These are phyloP conservation scores for Populus hybrid DNA, from an alignment of 441 rosid genomes.

Conservation along the genomic window DNA sequence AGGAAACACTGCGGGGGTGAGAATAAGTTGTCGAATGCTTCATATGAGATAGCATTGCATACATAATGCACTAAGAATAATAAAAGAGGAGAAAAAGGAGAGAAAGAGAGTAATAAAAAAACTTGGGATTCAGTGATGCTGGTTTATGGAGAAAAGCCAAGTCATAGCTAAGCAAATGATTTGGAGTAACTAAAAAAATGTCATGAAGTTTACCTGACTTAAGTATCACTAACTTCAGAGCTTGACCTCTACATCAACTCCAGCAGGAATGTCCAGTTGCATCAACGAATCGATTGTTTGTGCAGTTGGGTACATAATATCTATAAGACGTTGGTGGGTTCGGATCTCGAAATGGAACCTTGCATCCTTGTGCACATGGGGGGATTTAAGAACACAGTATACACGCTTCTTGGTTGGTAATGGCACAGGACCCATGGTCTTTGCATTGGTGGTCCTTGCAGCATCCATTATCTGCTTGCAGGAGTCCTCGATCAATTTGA, in stretches of 20 bases:
- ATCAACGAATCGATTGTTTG: slow-evolving; percentile 90
- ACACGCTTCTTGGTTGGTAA: slow-evolving; percentile 88
- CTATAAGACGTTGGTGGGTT: slow-evolving; percentile 92
- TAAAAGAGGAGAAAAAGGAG: neutral
- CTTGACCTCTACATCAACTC: slow-evolving; percentile 95
- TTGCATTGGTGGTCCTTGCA: slow-evolving; percentile 78
- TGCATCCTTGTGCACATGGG: slow-evolving; percentile 98
- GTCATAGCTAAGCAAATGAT: neutral
- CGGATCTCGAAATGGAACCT: slow-evolving; percentile 95
- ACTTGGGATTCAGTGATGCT: neutral
- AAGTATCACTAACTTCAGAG: slow-evolving; percentile 46
- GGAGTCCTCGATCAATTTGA: slow-evolving; percentile 85
- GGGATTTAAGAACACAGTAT: slow-evolving; percentile 95
- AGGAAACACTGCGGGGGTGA: neutral
- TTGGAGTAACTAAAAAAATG: neutral
- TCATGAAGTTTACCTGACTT: slow-evolving; percentile 19
- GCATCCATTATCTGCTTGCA: slow-evolving; percentile 97
- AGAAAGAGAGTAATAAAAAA: neutral
- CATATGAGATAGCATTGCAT: neutral
- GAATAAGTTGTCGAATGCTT: neutral
- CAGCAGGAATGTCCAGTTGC: slow-evolving; percentile 97
- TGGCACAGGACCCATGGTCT: slow-evolving; percentile 96
- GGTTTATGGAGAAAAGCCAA: slow-evolving; percentile 5
- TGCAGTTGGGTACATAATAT: slow-evolving; percentile 91
- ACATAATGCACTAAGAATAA: neutral